A percentile compares a stretch with the other conserved stretches of the same genome.
Evolutionary conservation across 805 yeast genomes (phyloP).

Genomic region (Isabelozyma gotoi): DNA sequence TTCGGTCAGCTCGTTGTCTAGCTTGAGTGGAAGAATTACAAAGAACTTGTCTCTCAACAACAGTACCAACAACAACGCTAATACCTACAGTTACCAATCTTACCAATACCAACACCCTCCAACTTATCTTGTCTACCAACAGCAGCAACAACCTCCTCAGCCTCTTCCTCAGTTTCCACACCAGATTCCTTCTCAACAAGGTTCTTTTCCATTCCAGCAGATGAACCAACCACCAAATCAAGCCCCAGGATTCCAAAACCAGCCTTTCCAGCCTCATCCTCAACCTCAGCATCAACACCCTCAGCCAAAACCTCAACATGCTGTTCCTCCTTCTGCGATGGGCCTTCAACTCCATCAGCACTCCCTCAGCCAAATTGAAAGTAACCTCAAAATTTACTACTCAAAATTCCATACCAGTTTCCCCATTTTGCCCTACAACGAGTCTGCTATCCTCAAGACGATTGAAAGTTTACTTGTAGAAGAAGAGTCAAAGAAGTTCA

Average conservation of each 20-base stretch:
- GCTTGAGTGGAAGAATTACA: slow-evolving; percentile 29
- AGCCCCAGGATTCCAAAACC: slow-evolving; percentile 9
- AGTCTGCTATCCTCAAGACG: slow-evolving; percentile 21
- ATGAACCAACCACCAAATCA: slow-evolving; percentile 5
- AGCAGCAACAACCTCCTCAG: slow-evolving; percentile 1
- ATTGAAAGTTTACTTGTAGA: slow-evolving; percentile 18
- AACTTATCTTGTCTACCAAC: neutral
- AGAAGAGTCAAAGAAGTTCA: slow-evolving; percentile 27
- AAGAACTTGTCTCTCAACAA: slow-evolving; percentile 13
- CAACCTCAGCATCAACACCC: slow-evolving; percentile 8
- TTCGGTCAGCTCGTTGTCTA: slow-evolving; percentile 29
- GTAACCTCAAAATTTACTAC: slow-evolving; percentile 42
- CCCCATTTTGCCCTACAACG: slow-evolving; percentile 45
- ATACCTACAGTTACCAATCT: slow-evolving; percentile 3
- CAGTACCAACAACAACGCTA: slow-evolving; percentile 10
- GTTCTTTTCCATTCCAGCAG: slow-evolving; percentile 2
- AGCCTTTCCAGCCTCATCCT: neutral
- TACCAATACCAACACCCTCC: slow-evolving; percentile 1
- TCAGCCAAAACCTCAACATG: slow-evolving; percentile 2
- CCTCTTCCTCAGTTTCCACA: slow-evolving; percentile 6
- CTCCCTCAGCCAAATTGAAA: slow-evolving; percentile 21
- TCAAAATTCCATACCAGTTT: slow-evolving; percentile 41
- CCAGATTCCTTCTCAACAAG: slow-evolving; percentile 3
- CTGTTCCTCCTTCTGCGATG: too few relatives aligned
- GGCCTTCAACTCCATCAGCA: neutral